Conservation (phyloP, 1,139 yeast species). For the Tardiomyces depauwii region DNA sequence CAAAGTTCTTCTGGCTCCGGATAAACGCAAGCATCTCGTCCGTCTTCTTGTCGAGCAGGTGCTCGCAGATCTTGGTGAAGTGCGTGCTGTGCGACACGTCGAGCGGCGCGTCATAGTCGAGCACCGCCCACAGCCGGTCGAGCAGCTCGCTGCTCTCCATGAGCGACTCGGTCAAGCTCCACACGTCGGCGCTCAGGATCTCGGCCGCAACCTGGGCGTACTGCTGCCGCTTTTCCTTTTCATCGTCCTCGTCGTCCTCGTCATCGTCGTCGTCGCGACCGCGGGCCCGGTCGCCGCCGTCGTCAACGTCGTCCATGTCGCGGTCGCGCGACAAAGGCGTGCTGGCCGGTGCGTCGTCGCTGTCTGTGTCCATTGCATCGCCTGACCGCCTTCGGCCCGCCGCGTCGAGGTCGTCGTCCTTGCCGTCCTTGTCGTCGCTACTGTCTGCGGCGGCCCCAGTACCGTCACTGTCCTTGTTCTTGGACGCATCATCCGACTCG, state of each 20-base stretch:
- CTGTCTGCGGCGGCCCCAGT: conserved; percentile 2
- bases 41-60: conserved; percentile 80
- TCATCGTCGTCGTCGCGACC: conserved; percentile 7
- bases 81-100: conserved; percentile 73
- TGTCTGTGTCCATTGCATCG: conserved; percentile 1
- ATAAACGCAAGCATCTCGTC: conserved; percentile 69
- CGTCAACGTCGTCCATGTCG: conserved; percentile 2
- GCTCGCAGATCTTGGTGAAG: conserved; percentile 92
- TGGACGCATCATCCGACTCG: conserved; percentile 7
- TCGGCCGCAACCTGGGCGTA: conserved; percentile 87
- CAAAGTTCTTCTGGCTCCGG: conserved; percentile 51
- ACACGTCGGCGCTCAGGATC: conserved; percentile 80
- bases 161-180: conserved; percentile 88
- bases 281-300: not conserved
- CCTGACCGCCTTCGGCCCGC: not conserved
- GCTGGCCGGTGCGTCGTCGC: not conserved
- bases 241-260: conserved; percentile 11
- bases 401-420: not conserved
- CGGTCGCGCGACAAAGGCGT: not conserved
- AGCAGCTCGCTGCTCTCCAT: conserved; percentile 64
- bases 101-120: conserved; percentile 54
- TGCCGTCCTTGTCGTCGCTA: conserved; percentile 5
- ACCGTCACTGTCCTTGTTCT: not conserved
- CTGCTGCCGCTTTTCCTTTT: conserved; percentile 35
- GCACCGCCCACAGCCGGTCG: conserved; percentile 65